Evolutionary conservation across 108 stramenopile species (phyloP), one percentile per base, ranked within the genome.

Genomic region (Cyclotella sp.): DNA sequence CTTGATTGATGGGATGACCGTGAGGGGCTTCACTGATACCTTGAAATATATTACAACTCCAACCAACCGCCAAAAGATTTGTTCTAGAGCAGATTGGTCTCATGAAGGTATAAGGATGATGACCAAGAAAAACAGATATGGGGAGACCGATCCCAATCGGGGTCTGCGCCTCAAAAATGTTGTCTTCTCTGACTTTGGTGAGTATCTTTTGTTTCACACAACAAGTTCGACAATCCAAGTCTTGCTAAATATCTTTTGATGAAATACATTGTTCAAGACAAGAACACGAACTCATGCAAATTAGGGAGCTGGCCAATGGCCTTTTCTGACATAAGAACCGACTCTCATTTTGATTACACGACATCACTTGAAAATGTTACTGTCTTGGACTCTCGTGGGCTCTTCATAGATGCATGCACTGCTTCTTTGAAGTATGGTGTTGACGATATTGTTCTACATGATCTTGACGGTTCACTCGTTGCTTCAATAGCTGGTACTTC

Each of bases 291-390:
- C 8, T 26, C 42, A 6, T 72, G 71, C 21, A 42, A 21, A 7
- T 39, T 49, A 13, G 67, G 67, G 22, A 72, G 71, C 46, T 72
- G 63, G 64, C 63, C 77, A 19, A 78, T 78, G 9, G 53, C 69
- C 19, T 55, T 72, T 12, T 41, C 46, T 72, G 55, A 70, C n/a
- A 45, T 52, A 13, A 14, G 47, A 55, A 74, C 64, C 19, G 81
- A 82, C 42, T 42, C 41, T 14, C 84, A 84, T 44, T 84, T 76
- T 47, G 84, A 84, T 30, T 81, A 84, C 52, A 77, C 61, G 14
- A 39, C 79, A 2, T 77, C 75, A 6, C 46, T 67, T 29, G 28
- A 76, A 67, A 81, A 81, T 54, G 76, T 84, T 24, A 68, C 67
- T 16, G 44, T 84, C 28, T 45, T 27, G 3, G 83, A 83, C 40